Conservation (phyloP, 2,329 filamentous ascomycete species). For the Didymella exigua region DNA sequence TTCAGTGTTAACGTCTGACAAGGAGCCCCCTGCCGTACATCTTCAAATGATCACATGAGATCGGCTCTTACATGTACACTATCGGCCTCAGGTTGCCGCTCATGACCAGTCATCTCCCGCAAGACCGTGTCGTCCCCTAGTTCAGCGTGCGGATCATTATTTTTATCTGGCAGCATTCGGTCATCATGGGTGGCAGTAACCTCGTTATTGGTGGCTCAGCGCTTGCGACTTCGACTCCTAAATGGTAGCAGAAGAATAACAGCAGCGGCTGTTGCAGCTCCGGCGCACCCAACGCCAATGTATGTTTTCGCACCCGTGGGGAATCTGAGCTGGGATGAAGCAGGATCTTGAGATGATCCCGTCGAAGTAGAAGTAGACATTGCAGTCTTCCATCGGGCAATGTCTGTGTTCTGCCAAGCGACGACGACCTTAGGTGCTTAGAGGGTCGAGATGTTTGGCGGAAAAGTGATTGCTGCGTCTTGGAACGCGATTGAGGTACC, state of each 20-base stretch:
- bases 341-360: no score
- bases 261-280: not conserved
- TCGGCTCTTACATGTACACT: not conserved
- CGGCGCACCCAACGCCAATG: not conserved
- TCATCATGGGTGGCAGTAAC: not conserved
- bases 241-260: not conserved
- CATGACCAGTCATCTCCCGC: not conserved
- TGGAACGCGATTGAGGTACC: not conserved
- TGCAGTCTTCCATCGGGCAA: not conserved
- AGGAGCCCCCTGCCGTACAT: not conserved
- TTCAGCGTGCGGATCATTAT: not conserved
- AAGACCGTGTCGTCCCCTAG: not conserved
- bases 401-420: slow-evolving; percentile 2
- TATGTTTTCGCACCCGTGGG: not conserved
- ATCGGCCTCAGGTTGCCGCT: not conserved
- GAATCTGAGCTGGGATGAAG: not conserved
- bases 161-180: not conserved
- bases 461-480: not conserved
- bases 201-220: not conserved
- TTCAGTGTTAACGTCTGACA: not conserved
- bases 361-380: not conserved
- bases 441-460: not conserved
- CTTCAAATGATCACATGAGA: not conserved
- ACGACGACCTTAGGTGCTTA: slow-evolving; percentile 1
- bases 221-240: not conserved